phyloP scores from a whole-genome alignment of 2,329 filamentous ascomycete genomes.

The Pestalotiopsis sp. region DNA sequence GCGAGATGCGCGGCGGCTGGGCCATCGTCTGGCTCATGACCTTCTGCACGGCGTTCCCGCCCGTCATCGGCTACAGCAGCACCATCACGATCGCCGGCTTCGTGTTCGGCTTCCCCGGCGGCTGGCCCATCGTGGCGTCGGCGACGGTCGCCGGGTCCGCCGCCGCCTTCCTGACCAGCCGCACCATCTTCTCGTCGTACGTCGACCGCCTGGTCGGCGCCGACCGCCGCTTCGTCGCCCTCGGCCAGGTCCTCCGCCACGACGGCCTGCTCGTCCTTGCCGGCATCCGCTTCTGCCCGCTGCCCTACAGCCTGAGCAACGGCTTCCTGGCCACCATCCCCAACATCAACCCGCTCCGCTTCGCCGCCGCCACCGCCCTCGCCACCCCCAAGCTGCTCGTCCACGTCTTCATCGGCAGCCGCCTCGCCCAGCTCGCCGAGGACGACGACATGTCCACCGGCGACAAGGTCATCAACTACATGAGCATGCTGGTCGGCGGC shows the following conservation, averaged over 20 bases:
- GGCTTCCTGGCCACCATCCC: conserved; percentile 94
- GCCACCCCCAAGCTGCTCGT: conserved; percentile 86
- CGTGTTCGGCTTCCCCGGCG: conserved; percentile 59
- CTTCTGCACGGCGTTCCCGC: conserved; percentile 81
- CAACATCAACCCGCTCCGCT: conserved; percentile 75
- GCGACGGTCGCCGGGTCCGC: conserved; percentile 81
- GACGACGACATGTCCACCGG: conserved; percentile 79
- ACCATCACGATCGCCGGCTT: conserved; percentile 59
- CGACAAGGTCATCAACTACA: conserved; percentile 82
- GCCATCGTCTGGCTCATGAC: conserved; percentile 75
- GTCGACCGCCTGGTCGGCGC: conserved; percentile 79
- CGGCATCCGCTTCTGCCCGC: conserved; percentile 88
- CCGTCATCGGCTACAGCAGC: conserved; percentile 84
- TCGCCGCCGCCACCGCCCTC: conserved; percentile 80
- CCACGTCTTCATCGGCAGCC: conserved; percentile 87
- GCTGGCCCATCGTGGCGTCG: conserved; percentile 81
- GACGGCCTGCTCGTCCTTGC: conserved; percentile 88
- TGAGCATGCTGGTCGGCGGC: conserved; percentile 74
- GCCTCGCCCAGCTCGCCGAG: conserved; percentile 82
- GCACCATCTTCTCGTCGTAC: conserved; percentile 76
- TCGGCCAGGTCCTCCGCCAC: conserved; percentile 84
- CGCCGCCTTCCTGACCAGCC: conserved; percentile 77
- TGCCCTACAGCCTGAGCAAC: conserved; percentile 93
- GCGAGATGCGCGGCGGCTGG: conserved; percentile 72
- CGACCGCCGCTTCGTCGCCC: conserved; percentile 86